phyloP scores from a whole-genome alignment of 2,329 filamentous ascomycete genomes.

The Westerdykella sp. region DNA sequence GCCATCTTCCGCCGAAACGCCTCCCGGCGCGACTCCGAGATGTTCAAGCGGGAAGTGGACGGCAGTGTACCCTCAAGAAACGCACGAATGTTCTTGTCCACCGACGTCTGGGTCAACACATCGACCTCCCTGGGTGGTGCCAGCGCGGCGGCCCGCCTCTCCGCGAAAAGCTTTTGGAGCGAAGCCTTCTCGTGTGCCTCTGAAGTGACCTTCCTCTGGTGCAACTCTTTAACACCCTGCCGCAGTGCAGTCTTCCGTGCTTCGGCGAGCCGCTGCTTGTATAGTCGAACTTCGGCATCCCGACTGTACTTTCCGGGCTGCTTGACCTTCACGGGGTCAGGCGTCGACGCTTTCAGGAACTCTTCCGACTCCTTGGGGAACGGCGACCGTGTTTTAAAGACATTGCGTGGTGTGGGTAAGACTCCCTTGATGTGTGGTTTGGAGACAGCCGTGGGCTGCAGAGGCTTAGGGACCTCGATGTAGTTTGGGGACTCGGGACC shows the following conservation, averaged over 20 bases:
- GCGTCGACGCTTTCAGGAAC: conserved; percentile 58
- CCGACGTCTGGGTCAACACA: conserved; percentile 25
- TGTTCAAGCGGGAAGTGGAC: conserved; percentile 18
- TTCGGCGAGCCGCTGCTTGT: conserved; percentile 69
- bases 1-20: conserved; percentile 40
- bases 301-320: conserved; percentile 29
- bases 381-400: conserved; percentile 53
- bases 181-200: conserved; percentile 17
- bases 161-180: conserved; percentile 35
- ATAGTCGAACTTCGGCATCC: conserved; percentile 50
- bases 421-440: conserved; percentile 61
- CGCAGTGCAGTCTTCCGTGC: conserved; percentile 65
- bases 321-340: conserved; percentile 43
- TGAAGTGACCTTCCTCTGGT: conserved; percentile 37
- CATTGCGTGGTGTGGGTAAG: conserved; percentile 72
- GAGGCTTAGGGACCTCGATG: conserved; percentile 71
- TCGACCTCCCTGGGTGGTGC: conserved; percentile 64
- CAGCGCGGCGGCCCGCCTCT: conserved; percentile 48
- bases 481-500: conserved; percentile 84
- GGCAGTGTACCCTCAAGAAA: conserved; percentile 29
- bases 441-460: conserved; percentile 58
- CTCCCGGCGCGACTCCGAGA: conserved; percentile 24
- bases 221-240: conserved; percentile 64
- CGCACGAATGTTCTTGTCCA: conserved; percentile 28
- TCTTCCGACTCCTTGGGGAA: conserved; percentile 51